Percentiles rank a stretch among this genome's conserved stretches.
Conservation (phyloP, 1,284 basidiomycete species). For the Microbotryum scabiosae region DNA sequence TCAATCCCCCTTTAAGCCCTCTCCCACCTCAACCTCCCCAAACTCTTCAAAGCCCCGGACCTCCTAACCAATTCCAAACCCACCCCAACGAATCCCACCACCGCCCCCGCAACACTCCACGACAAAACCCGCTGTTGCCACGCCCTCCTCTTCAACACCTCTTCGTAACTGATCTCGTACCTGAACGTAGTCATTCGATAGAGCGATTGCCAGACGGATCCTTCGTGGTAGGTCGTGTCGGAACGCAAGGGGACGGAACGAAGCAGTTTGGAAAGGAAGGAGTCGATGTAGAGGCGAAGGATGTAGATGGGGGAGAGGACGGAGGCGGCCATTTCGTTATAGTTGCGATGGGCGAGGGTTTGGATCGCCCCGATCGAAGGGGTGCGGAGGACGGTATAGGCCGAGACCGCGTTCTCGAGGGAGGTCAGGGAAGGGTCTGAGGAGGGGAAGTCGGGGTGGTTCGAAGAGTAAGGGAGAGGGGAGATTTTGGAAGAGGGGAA, state of each 20-base stretch:
- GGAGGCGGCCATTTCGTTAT: conserved; percentile 87
- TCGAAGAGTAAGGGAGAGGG: conserved; percentile 34
- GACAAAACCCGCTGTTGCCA: conserved; percentile 46
- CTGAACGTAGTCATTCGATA: conserved; percentile 98
- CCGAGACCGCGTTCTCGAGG: conserved; percentile 58
- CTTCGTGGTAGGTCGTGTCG: conserved; percentile 5
- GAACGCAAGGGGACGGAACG: conserved; percentile 19
- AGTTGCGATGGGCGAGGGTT: conserved; percentile 88
- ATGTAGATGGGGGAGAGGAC: conserved; percentile 76
- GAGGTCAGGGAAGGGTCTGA: conserved; percentile 49
- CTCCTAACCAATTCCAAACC: neutral
- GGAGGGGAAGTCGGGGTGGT: conserved; percentile 42
- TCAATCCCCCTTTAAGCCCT: no score
- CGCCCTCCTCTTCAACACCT: conserved; percentile 54
- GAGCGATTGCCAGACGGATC: conserved; percentile 66
- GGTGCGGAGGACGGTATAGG: conserved; percentile 72
- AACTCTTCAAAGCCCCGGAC: neutral
- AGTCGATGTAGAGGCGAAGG: conserved; percentile 70
- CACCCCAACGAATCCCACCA: neutral
- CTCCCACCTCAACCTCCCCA: no score
- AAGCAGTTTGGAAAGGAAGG: conserved; percentile 46
- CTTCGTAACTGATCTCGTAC: conserved; percentile 81
- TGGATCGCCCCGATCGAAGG: conserved; percentile 83
- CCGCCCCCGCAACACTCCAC: neutral
- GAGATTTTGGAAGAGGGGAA: conserved; percentile 38